Conservation (phyloP, 148 eudicot species). For the Dysphania ambrosioides region DNA sequence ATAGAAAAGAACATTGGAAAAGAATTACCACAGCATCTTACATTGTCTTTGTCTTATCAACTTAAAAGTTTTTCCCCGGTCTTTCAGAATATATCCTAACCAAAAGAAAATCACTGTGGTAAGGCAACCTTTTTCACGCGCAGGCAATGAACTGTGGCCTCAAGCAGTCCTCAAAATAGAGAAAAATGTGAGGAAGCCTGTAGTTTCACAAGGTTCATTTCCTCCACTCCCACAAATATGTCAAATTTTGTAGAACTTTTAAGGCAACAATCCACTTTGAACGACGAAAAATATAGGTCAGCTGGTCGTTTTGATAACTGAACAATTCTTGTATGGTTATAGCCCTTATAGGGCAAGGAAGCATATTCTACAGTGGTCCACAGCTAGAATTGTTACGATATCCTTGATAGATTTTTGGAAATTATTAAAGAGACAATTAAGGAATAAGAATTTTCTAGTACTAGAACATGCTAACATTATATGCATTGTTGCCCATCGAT, state of each 20-base stretch:
- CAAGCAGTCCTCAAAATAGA: background rate
- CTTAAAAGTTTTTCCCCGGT: background rate
- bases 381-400: too few species aligned
- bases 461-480: background rate
- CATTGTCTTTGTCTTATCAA: conserved; percentile 5
- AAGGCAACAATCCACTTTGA: background rate
- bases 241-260: too few species aligned
- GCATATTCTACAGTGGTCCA: too few species aligned
- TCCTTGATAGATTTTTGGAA: background rate
- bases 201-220: background rate
- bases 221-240: background rate
- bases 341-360: too few species aligned
- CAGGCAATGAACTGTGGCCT: background rate
- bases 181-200: too few species aligned
- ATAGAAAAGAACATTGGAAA: background rate
- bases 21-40: background rate
- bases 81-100: background rate
- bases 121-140: background rate
- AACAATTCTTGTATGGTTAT: too few species aligned
- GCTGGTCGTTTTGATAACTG: background rate
- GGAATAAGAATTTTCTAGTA: background rate
- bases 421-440: too few species aligned
- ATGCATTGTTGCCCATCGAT: background rate
- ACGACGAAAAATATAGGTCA: background rate
- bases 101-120: background rate